Evolutionary conservation across 2,329 filamentous ascomycete genomes (phyloP), one percentile per base, ranked within the genome.

Genomic region (Sarocladiaceae sp.): DNA sequence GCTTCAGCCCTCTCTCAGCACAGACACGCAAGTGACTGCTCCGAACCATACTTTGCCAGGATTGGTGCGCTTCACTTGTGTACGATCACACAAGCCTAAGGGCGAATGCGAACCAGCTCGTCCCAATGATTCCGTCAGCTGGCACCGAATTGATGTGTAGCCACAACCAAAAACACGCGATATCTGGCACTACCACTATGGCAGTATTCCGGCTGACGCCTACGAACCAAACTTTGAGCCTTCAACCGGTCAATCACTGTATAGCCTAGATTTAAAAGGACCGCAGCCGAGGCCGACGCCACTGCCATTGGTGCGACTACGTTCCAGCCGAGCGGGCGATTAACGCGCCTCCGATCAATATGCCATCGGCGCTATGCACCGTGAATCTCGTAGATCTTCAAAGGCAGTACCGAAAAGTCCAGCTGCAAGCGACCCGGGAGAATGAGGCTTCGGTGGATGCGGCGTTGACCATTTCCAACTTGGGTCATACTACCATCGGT

Each of bases 361-460:
- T 48, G 12, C 26, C 44, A 48, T 48, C 44, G 26, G 44, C 20
- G 26, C 44, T 48, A 48, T 48, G 15, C 44, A 31, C 44, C 25
- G 44, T 31, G 20, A 48, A 48, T 48, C 44, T 48, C 26, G 7
- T 17, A 48, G 44, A 48, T 48, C 44, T 48, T 31, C 44, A 48
- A 3, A 28, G 22, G n/a, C 40, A n/a, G 23, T 12, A 4, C 5
- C 40, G 6, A 20, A 28, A n/a, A 15, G 18, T 15, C 13, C 3
- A 20, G 11, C n/a, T n/a, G n/a, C n/a, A n/a, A 22, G 18, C 17
- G n/a, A 33, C 4, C 44, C 44, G 44, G 44, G 5, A 48, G 28
- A 48, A 48, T 33, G 23, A 33, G 44, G 44, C 44, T 20, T 12
- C 20, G 26, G 22, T 26, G 12, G 25, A n/a, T 17, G 22, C 12